Conservation (phyloP, 495 filamentous ascomycete genomes). For the Penicillium malachiteum region DNA sequence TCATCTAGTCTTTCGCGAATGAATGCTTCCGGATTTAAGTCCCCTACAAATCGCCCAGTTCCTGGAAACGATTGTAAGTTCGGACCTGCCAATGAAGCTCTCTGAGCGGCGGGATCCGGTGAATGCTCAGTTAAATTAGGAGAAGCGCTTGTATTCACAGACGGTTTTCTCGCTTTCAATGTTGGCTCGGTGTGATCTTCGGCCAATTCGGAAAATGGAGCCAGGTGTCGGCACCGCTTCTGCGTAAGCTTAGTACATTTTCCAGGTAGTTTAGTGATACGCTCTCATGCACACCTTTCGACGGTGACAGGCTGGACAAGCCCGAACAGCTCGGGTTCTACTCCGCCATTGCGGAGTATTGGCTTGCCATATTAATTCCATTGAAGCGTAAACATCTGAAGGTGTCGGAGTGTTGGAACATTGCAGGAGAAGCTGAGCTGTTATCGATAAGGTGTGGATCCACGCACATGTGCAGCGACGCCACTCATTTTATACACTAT, state of each 20-base stretch:
- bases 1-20: conserved; percentile 40
- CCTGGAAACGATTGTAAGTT: conserved; percentile 12
- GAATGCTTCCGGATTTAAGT: conserved; percentile 49
- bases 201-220: conserved; percentile 14
- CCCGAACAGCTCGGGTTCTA: conserved; percentile 33
- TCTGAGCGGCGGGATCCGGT: conserved; percentile 1
- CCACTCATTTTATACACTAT: neutral
- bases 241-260: conserved; percentile 11
- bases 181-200: conserved; percentile 5
- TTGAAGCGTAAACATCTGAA: conserved; percentile 7
- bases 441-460: conserved; percentile 19
- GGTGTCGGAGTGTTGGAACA: neutral
- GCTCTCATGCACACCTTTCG: conserved; percentile 40
- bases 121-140: neutral
- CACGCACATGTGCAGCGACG: no score
- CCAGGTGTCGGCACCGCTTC: conserved; percentile 40
- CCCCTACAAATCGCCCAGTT: conserved; percentile 46
- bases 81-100: conserved; percentile 7
- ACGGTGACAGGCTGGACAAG: conserved; percentile 37
- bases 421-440: neutral
- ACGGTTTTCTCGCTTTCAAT: neutral
- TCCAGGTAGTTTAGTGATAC: no score
- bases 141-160: neutral
- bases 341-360: conserved; percentile 37
- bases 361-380: conserved; percentile 43